Evolutionary conservation across 805 yeast genomes (phyloP).

Genomic region (Candida fluviatilis): DNA sequence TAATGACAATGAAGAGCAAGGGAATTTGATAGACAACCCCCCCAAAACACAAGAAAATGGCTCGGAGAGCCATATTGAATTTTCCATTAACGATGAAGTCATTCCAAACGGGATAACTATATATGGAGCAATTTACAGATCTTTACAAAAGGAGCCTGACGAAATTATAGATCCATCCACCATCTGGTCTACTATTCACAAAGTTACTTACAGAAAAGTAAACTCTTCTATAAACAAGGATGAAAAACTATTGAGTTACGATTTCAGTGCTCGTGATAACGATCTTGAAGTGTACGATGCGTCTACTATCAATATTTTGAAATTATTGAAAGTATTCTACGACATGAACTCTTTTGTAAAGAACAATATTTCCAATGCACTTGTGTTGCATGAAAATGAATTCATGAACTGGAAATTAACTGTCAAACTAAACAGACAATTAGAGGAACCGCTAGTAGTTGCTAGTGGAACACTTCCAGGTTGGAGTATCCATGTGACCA

Average conservation of each 20-base stretch:
- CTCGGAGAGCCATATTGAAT: constrained; percentile 39
- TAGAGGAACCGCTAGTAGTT: constrained; percentile 85
- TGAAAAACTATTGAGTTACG: constrained; percentile 9
- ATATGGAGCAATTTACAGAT: constrained; percentile 66
- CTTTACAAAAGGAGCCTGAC: constrained; percentile 36
- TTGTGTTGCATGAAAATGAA: constrained; percentile 16
- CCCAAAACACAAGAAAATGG: constrained; percentile 9
- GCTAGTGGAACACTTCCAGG: constrained; percentile 83
- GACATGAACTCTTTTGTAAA: constrained; percentile 31
- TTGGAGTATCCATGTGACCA: constrained; percentile 76
- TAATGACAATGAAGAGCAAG: constrained; percentile 13
- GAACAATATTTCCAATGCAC: constrained; percentile 14
- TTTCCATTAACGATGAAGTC: constrained; percentile 51
- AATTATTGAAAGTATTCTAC: constrained; percentile 46
- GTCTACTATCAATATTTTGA: constrained; percentile 38
- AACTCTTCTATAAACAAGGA: constrained; percentile 8
- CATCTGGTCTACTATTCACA: constrained; percentile 60
- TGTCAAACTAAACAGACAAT: constrained; percentile 79
- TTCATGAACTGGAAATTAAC: constrained; percentile 79
- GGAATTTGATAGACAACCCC: constrained; percentile 8
- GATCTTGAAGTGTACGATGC: constrained; percentile 21
- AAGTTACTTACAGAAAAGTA: constrained; percentile 7
- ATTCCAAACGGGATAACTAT: constrained; percentile 67
- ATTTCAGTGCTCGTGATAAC: constrained; percentile 11
- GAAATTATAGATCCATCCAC: constrained; percentile 41